These are phyloP conservation scores for Takakia lepidozioides DNA, from an alignment of 225 moss, liverwort and hornwort species.

Conservation along the genomic window DNA sequence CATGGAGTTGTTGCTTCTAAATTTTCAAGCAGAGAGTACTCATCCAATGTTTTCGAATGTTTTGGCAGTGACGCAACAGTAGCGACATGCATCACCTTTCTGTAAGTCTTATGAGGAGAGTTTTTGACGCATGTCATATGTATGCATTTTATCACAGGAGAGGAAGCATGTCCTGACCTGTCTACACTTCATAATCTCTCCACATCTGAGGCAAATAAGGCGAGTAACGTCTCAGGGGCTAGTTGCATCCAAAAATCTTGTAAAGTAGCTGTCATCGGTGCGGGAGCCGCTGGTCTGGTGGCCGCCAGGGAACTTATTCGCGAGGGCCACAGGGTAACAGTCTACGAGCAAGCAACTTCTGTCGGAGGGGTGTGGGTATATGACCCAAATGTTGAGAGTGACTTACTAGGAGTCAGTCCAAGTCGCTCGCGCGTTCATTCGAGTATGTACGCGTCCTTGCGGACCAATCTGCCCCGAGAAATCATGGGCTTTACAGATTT, in stretches of 20 bases:
- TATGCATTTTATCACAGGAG: too few species aligned
- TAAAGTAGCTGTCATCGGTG: conserved; percentile 83
- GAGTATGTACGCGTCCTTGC: conserved; percentile 69
- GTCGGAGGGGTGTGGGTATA: conserved; percentile 86
- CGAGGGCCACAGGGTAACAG: conserved; percentile 50
- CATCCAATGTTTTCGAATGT: too few species aligned
- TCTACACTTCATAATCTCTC: too few species aligned
- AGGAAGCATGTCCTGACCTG: too few species aligned
- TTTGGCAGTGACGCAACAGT: too few species aligned
- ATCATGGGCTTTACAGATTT: conserved; percentile 70
- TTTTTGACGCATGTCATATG: too few species aligned
- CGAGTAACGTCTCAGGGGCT: too few species aligned
- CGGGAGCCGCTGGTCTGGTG: conserved; percentile 75
- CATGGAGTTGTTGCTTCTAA: too few species aligned
- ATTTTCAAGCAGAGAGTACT: too few species aligned
- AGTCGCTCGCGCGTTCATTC: conserved; percentile 59
- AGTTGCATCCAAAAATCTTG: conserved; percentile 5
- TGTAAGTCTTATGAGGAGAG: too few species aligned
- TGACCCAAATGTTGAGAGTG: conserved; percentile 46
- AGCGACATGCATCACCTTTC: too few species aligned
- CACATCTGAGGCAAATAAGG: neutral
- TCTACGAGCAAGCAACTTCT: conserved; percentile 55
- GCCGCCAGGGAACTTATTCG: conserved; percentile 67
- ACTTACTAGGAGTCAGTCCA: conserved; percentile 24
- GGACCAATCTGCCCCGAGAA: conserved; percentile 83